These are phyloP conservation scores for Cryptosporidium bovis DNA, from an alignment of 169 alveolate species.

Conservation along the genomic window DNA sequence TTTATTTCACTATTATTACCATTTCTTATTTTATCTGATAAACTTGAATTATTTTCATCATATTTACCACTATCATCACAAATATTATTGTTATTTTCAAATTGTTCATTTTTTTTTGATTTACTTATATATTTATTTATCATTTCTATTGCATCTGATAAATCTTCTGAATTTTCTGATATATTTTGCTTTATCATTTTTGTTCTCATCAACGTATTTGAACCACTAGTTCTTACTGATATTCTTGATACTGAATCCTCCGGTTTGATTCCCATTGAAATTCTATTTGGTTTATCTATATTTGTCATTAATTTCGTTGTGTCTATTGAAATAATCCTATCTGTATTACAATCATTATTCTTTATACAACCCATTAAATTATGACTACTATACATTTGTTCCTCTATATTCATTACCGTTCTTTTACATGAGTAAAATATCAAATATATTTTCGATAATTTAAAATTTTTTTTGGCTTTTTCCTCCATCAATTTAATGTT, in stretches of 20 bases:
- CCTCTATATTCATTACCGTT: conserved; percentile 64
- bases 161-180: conserved; percentile 17
- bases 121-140: conserved; percentile 45
- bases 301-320: not conserved
- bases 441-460: conserved; percentile 37
- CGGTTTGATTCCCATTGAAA: conserved; percentile 8
- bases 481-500: conserved; percentile 52
- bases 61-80: not conserved
- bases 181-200: conserved; percentile 56
- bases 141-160: conserved; percentile 74
- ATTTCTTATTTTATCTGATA: not conserved
- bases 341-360: not conserved
- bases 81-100: not conserved
- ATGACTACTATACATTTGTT: conserved; percentile 8
- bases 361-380: not conserved
- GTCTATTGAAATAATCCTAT: not conserved
- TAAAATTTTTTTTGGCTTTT: conserved; percentile 51
- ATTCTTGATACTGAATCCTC: conserved; percentile 64
- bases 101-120: conserved; percentile 4
- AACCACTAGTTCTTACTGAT: conserved; percentile 31
- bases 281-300: conserved; percentile 2
- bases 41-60: not conserved
- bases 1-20: not conserved
- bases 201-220: conserved; percentile 41
- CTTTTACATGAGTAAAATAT: conserved; percentile 54